These are phyloP conservation scores for Neonectria faginata DNA, from an alignment of 2,329 filamentous ascomycete genomes.

Conservation along the genomic window DNA sequence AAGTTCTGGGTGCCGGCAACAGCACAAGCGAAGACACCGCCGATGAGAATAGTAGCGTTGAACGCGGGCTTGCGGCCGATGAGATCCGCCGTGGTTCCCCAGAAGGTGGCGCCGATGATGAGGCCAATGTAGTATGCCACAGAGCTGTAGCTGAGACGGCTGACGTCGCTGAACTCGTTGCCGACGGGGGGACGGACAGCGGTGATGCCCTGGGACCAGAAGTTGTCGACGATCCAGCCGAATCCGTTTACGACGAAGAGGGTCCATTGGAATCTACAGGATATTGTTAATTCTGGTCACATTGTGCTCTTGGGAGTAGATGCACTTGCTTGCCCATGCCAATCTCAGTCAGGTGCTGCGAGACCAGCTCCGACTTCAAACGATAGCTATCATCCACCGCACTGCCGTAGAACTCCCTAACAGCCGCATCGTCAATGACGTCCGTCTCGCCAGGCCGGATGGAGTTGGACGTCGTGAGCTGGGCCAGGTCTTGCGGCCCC, in stretches of 20 bases:
- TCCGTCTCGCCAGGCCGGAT: slow-evolving; percentile 22
- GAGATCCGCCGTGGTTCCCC: slow-evolving; percentile 56
- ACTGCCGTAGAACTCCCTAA: slow-evolving; percentile 51
- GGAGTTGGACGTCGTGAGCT: slow-evolving; percentile 21
- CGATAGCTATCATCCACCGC: slow-evolving; percentile 48
- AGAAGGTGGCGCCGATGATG: slow-evolving; percentile 59
- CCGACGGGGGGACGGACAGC: slow-evolving; percentile 49
- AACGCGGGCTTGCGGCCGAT: slow-evolving; percentile 59
- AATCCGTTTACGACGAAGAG: slow-evolving; percentile 61
- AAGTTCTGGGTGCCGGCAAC: slow-evolving; percentile 70
- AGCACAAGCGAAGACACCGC: slow-evolving; percentile 66
- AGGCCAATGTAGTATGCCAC: slow-evolving; percentile 56
- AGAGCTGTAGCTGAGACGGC: slow-evolving; percentile 47
- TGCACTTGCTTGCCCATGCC: slow-evolving; percentile 51
- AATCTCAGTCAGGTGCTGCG: slow-evolving; percentile 46
- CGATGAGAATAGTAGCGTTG: slow-evolving; percentile 58
- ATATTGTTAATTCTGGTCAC: too few relatives aligned
- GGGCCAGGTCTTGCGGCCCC: slow-evolving; percentile 17
- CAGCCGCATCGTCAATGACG: slow-evolving; percentile 22
- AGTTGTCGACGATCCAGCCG: slow-evolving; percentile 60
- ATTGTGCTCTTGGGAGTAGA: background rate
- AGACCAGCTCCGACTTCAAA: slow-evolving; percentile 50
- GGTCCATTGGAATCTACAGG: slow-evolving; percentile 54
- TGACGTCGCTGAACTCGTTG: slow-evolving; percentile 51
- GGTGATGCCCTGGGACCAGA: slow-evolving; percentile 53